Percentiles rank a stretch among this genome's conserved stretches.
Evolutionary conservation across 768 basidiomycete genomes (phyloP).

Genomic region (Coprinopsis strossmayeri): DNA sequence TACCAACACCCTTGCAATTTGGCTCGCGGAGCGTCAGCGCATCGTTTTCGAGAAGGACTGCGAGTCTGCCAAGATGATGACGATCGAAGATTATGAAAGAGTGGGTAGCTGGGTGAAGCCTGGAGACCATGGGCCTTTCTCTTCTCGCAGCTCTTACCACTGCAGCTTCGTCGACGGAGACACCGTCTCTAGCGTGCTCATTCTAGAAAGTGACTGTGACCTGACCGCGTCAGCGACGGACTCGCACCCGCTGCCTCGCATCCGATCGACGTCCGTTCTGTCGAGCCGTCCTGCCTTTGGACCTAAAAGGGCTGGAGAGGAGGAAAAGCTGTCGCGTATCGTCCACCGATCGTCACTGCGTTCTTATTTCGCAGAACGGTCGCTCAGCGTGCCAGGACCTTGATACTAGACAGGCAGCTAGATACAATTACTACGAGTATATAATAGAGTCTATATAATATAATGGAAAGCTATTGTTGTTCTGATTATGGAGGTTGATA

Average conservation of each 20-base stretch:
- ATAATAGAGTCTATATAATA: no score
- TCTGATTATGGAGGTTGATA: no score
- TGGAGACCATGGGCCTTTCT: constrained; percentile 14
- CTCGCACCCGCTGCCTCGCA: constrained; percentile 2
- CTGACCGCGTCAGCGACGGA: background rate
- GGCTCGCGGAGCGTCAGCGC: constrained; percentile 35
- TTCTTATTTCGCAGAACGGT: constrained; percentile 9
- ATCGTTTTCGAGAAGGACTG: constrained; percentile 21
- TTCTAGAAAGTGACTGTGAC: constrained; percentile 7
- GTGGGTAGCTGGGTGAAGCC: constrained; percentile 40
- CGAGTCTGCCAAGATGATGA: constrained; percentile 25
- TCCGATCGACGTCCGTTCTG: constrained; percentile 1
- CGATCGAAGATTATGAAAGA: constrained; percentile 42
- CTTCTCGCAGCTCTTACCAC: constrained; percentile 8
- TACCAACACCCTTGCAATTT: constrained; percentile 17
- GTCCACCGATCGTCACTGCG: constrained; percentile 9
- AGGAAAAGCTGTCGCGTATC: constrained; percentile 8
- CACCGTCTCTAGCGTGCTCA: constrained; percentile 4
- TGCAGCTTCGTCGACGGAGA: constrained; percentile 9
- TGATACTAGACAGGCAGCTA: no score
- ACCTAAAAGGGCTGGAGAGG: constrained; percentile 3
- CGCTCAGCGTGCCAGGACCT: background rate
- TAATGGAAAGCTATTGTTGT: no score
- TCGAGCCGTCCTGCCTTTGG: constrained; percentile 5
- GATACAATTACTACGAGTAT: no score